A percentile compares a stretch with the other conserved stretches of the same genome.
phyloP scores from a whole-genome alignment of 148 eudicot genomes.

The Rhododendron ovatum region DNA sequence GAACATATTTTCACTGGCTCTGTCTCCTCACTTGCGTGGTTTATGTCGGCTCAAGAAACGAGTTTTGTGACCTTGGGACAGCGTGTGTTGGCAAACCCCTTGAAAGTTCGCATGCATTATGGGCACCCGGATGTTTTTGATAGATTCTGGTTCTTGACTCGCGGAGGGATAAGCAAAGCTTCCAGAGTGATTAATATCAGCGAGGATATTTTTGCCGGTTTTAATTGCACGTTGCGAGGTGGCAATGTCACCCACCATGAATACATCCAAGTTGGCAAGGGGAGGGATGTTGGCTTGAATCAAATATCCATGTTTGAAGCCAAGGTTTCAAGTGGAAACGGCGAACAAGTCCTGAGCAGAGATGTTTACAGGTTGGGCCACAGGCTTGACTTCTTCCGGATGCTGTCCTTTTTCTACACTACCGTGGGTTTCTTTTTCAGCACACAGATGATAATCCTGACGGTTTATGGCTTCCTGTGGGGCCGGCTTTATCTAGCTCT shows the following conservation, averaged over 20 bases:
- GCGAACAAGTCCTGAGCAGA: constrained; percentile 84
- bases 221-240: constrained; percentile 84
- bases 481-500: constrained; percentile 79
- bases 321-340: constrained; percentile 87
- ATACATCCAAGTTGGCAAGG: constrained; percentile 91
- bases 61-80: constrained; percentile 96
- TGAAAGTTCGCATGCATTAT: constrained; percentile 91
- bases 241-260: constrained; percentile 95
- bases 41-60: constrained; percentile 91
- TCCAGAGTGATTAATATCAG: constrained; percentile 86
- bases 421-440: constrained; percentile 88
- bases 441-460: constrained; percentile 77
- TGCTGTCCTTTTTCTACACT: constrained; percentile 84
- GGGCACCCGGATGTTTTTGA: constrained; percentile 97
- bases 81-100: constrained; percentile 88
- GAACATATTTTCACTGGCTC: constrained; percentile 92
- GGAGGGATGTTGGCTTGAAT: constrained; percentile 91
- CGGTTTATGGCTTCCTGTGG: constrained; percentile 90
- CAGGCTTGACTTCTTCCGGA: constrained; percentile 83
- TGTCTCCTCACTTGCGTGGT: constrained; percentile 91
- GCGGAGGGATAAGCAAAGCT: constrained; percentile 93
- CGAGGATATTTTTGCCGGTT: constrained; percentile 95
- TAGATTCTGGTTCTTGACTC: constrained; percentile 87
- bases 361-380: constrained; percentile 90
- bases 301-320: constrained; percentile 95